A percentile compares a stretch with the other conserved stretches of the same genome.
These are phyloP conservation scores for Herpetospermum pedunculosum DNA, from an alignment of 306 rosid genomes.

Conservation along the genomic window DNA sequence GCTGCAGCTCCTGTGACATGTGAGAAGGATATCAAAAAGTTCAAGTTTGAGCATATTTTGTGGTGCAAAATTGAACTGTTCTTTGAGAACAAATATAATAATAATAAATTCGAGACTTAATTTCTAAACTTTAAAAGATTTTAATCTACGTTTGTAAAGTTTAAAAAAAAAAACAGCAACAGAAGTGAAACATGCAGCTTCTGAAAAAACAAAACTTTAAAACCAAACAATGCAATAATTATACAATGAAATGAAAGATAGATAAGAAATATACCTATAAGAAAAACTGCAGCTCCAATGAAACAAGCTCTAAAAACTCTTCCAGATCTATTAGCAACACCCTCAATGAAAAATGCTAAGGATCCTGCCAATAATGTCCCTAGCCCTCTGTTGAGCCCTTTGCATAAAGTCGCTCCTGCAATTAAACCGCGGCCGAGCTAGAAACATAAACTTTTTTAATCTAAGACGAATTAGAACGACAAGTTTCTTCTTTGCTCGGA, in stretches of 20 bases:
- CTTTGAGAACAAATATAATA: not conserved
- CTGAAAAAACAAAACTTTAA: too few relatives aligned
- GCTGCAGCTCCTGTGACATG: constrained; percentile 59
- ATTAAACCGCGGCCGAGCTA: not conserved
- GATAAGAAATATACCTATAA: constrained; percentile 32
- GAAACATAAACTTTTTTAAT: too few relatives aligned
- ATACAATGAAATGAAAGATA: too few relatives aligned
- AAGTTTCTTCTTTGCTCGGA: too few relatives aligned
- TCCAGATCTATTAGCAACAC: constrained; percentile 31
- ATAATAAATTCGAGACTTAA: too few relatives aligned
- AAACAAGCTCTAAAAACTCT: constrained; percentile 40
- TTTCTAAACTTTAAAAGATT: too few relatives aligned
- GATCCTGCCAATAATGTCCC: constrained; percentile 82
- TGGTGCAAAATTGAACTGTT: not conserved
- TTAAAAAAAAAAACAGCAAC: too few relatives aligned
- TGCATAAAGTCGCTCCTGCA: constrained; percentile 91
- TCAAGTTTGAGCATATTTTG: not conserved
- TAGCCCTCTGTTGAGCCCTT: constrained; percentile 90
- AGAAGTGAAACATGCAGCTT: too few relatives aligned
- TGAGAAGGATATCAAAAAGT: not conserved
- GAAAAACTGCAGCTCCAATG: constrained; percentile 74
- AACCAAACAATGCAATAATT: too few relatives aligned
- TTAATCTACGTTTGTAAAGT: too few relatives aligned
- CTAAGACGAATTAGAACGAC: too few relatives aligned
- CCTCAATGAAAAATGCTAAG: constrained; percentile 61